phyloP scores from a whole-genome alignment of 1,284 basidiomycete genomes.

The Austroboletus niveus region DNA sequence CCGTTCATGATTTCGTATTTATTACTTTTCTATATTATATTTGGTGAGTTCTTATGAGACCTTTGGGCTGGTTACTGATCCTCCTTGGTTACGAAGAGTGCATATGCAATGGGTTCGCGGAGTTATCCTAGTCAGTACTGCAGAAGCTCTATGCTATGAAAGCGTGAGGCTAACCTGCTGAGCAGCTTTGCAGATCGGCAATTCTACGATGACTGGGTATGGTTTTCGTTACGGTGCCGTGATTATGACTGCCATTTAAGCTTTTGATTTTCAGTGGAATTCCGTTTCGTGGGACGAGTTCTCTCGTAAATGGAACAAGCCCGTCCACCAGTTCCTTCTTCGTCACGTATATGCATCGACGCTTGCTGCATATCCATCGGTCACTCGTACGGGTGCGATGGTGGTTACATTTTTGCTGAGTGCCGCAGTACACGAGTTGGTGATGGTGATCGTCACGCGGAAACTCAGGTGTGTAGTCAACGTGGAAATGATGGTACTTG shows the following conservation, averaged over 20 bases:
- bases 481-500: too few species aligned
- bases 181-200: constrained; percentile 89
- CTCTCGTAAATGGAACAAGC: constrained; percentile 93
- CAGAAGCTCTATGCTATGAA: not conserved
- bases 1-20: constrained; percentile 91
- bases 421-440: constrained; percentile 88
- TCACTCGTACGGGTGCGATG: constrained; percentile 80
- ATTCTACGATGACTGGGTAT: constrained; percentile 94
- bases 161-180: constrained; percentile 11
- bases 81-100: constrained; percentile 59
- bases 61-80: constrained; percentile 1
- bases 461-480: constrained; percentile 65
- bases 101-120: constrained; percentile 94
- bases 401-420: constrained; percentile 90
- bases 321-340: constrained; percentile 89
- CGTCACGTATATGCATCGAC: constrained; percentile 93
- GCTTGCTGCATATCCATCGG: constrained; percentile 66
- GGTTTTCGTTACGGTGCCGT: constrained; percentile 8
- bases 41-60: constrained; percentile 46
- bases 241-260: not conserved
- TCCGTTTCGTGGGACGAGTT: constrained; percentile 96
- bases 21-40: constrained; percentile 81
- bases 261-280: constrained; percentile 72
- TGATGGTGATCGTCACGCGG: constrained; percentile 94
- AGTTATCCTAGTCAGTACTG: constrained; percentile 69